phyloP scores from a whole-genome alignment of 805 yeast species.

The Suhomyces sp. region DNA sequence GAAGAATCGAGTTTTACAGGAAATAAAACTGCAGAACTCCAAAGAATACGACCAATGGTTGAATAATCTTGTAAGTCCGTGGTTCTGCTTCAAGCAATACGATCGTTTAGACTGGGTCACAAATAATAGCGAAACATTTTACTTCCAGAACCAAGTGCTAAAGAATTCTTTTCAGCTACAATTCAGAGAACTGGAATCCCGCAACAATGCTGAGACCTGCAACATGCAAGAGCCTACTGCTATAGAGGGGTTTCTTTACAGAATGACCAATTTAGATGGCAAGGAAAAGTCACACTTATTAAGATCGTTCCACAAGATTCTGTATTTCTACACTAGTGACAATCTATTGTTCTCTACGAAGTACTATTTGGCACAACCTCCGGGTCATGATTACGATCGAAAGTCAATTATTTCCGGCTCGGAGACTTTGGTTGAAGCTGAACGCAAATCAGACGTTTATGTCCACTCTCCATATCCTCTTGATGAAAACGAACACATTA shows the following conservation, averaged over 20 bases:
- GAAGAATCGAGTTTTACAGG: slow-evolving; percentile 31
- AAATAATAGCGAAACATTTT: slow-evolving; percentile 27
- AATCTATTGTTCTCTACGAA: slow-evolving; percentile 58
- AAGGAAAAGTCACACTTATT: slow-evolving; percentile 26
- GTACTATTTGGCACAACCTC: slow-evolving; percentile 59
- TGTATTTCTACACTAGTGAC: slow-evolving; percentile 63
- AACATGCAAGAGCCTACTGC: slow-evolving; percentile 57
- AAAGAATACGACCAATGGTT: slow-evolving; percentile 15
- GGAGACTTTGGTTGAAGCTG: neutral
- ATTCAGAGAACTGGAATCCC: slow-evolving; percentile 43
- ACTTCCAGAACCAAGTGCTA: slow-evolving; percentile 26
- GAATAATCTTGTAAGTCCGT: slow-evolving; percentile 24
- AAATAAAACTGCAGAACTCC: slow-evolving; percentile 19
- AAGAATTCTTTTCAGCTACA: slow-evolving; percentile 53
- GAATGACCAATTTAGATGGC: slow-evolving; percentile 53
- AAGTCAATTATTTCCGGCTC: neutral
- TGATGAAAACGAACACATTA: slow-evolving; percentile 49
- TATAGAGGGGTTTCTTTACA: slow-evolving; percentile 75
- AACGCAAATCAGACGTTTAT: slow-evolving; percentile 27
- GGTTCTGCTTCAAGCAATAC: slow-evolving; percentile 62
- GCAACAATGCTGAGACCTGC: neutral
- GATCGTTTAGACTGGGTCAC: slow-evolving; percentile 63
- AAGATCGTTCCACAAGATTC: slow-evolving; percentile 48
- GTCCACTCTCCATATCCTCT: slow-evolving; percentile 55
- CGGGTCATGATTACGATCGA: slow-evolving; percentile 41